A percentile compares a stretch with the other conserved stretches of the same genome.
phyloP scores from a whole-genome alignment of 805 yeast species.

The Ogataea corticis region DNA sequence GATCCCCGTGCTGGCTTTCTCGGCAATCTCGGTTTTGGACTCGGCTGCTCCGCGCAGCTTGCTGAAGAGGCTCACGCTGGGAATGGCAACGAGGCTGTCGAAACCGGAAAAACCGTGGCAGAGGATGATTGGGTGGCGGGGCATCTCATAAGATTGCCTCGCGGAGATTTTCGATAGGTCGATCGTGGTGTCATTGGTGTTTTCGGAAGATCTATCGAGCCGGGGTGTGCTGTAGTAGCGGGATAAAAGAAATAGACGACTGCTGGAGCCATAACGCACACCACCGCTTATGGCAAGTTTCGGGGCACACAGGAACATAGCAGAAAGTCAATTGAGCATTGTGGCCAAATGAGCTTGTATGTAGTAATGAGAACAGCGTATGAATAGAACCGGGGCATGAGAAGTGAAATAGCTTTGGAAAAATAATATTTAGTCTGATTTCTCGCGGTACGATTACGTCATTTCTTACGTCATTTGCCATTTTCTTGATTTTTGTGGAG shows the following conservation, averaged over 20 bases:
- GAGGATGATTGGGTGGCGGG: conserved; percentile 71
- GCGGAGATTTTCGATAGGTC: conserved; percentile 35
- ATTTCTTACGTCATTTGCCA: too few species aligned
- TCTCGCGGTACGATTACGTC: too few species aligned
- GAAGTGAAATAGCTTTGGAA: too few species aligned
- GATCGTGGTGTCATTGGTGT: conserved; percentile 20
- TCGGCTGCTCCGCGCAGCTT: not conserved
- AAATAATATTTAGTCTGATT: too few species aligned
- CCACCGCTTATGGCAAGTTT: too few species aligned
- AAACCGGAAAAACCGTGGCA: conserved; percentile 91
- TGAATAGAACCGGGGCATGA: too few species aligned
- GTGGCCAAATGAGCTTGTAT: too few species aligned
- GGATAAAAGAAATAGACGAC: not conserved
- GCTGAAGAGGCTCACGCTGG: conserved; percentile 17
- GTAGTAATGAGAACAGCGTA: too few species aligned
- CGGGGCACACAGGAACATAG: too few species aligned
- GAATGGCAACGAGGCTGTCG: conserved; percentile 52
- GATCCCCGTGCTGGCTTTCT: conserved; percentile 30
- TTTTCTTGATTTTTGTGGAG: too few species aligned
- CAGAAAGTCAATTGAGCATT: too few species aligned
- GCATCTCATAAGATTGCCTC: conserved; percentile 50
- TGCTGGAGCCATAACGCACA: not conserved
- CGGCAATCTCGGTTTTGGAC: conserved; percentile 5
- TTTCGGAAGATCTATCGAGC: conserved; percentile 13
- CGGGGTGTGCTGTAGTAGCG: conserved; percentile 4